These are phyloP conservation scores for Albatrellus sp. DNA, from an alignment of 1,284 basidiomycete genomes.

Conservation along the genomic window DNA sequence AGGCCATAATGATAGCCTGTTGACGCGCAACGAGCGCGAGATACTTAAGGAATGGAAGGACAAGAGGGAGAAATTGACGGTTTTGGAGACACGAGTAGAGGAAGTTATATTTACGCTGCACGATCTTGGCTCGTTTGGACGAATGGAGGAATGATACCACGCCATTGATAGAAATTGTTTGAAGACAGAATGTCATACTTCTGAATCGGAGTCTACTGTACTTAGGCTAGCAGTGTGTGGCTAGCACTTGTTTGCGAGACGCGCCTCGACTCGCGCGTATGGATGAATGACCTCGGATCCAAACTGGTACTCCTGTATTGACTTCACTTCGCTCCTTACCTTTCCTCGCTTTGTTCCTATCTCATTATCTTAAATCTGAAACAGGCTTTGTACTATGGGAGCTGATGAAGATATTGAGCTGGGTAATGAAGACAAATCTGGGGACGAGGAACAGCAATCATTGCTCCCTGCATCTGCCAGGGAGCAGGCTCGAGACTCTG, in stretches of 20 bases:
- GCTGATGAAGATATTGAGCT: slow-evolving; percentile 13
- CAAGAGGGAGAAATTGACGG: slow-evolving; percentile 57
- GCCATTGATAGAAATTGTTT: too few species aligned
- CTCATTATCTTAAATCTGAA: background rate
- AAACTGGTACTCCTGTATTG: too few species aligned
- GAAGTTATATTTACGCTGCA: slow-evolving; percentile 76
- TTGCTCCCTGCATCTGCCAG: slow-evolving; percentile 22
- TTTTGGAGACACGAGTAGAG: slow-evolving; percentile 73
- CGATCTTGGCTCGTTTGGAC: slow-evolving; percentile 35
- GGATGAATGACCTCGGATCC: background rate
- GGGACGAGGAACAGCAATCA: slow-evolving; percentile 21
- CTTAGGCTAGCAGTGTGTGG: too few species aligned
- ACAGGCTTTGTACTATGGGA: slow-evolving; percentile 5
- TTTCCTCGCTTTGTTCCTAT: too few species aligned
- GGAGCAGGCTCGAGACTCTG: slow-evolving; percentile 7
- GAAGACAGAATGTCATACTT: too few species aligned
- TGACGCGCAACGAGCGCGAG: slow-evolving; percentile 64
- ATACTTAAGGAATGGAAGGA: slow-evolving; percentile 53
- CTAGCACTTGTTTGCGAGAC: too few species aligned
- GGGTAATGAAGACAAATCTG: slow-evolving; percentile 15
- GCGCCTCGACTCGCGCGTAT: too few species aligned
- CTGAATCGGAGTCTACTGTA: too few species aligned
- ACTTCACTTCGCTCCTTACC: too few species aligned
- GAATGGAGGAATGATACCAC: too few species aligned
- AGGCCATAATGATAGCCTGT: slow-evolving; percentile 51